Percentiles rank a stretch among this genome's conserved stretches.
Evolutionary conservation across 2,329 filamentous ascomycete genomes (phyloP).

Genomic region (Sphaerulina vaccinii): DNA sequence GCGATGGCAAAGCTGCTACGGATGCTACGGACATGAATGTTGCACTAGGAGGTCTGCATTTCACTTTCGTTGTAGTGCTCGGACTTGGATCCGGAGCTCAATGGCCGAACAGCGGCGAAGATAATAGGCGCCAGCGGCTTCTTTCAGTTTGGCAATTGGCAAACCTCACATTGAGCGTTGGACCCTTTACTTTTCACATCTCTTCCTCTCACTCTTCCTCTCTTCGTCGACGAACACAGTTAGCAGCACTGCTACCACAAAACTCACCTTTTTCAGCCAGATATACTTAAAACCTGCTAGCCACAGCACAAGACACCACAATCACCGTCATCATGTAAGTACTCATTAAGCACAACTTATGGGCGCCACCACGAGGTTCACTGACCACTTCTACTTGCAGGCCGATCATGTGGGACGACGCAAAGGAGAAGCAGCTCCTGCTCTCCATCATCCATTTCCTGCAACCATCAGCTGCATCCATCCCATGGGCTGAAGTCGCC

Average conservation of each 20-base stretch:
- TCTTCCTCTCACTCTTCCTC: background rate
- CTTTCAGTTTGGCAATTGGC: background rate
- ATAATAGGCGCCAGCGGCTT: background rate
- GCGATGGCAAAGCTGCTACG: too few relatives aligned
- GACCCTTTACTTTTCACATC: background rate
- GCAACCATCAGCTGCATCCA: slow-evolving; percentile 8
- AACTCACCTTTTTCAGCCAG: background rate
- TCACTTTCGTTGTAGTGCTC: background rate
- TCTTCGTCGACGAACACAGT: background rate
- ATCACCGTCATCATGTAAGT: background rate
- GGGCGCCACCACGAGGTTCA: too few relatives aligned
- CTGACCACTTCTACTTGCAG: background rate
- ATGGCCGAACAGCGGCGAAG: background rate
- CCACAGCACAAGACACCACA: background rate
- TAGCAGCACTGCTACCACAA: background rate
- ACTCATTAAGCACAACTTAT: too few relatives aligned
- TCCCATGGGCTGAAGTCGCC: slow-evolving; percentile 21
- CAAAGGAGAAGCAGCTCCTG: slow-evolving; percentile 16
- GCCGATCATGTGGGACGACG: slow-evolving; percentile 17
- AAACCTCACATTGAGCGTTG: background rate
- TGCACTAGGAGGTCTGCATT: background rate
- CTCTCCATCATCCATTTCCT: slow-evolving; percentile 15
- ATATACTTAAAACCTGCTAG: too few relatives aligned
- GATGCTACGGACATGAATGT: too few relatives aligned
- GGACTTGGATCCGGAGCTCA: background rate